Evolutionary conservation across 495 filamentous ascomycete genomes (phyloP), one percentile per base, ranked within the genome.

Genomic region (Annulohypoxylon bovei): DNA sequence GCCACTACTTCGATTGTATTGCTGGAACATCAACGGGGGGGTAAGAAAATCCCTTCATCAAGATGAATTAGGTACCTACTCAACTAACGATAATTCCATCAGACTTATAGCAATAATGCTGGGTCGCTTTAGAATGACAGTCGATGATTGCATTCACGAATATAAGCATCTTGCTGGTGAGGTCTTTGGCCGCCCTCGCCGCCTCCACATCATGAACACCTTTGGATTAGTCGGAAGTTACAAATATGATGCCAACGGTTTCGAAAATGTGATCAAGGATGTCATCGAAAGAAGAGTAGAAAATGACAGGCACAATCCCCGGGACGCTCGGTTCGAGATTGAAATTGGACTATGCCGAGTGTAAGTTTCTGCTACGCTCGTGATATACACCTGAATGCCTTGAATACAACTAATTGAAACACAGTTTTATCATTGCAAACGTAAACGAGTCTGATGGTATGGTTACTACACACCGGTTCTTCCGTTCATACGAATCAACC

Each of bases 101-200:
- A 81, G 85, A 9, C 74, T 88, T 1, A 87, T 88, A 59, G 80
- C 83, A 1, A 86, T 87, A 23, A 82, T 88, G 78, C 79, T 88
- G 6, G 85, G 84, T 1, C 75, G 86, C 12, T 71, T 87, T 9
- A 77, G 81, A 28, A 87, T 88, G 84, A 82, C 78, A 2, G 79
- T 87, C 8, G 77, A 83, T 11, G 81, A 87, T 64, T 86, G 81
- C 55, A 77, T 87, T 37, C 71, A 77, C 12, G 80, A 84, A 12
- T 88, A 88, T 58, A 63, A 76, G 20, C 61, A 74, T 20, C 80
- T 87, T 39, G 81, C 82, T 9, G 75, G 80, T 5, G 68, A 81
- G 49, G 77, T 86, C 0, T 86, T 86, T 67, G 84, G 80, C 7
- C 76, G 65, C 9, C 69, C 65, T 27, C 73, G 72, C 20, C 49